Evolutionary conservation across 768 basidiomycete species (phyloP), one percentile per base, ranked within the genome.

Genomic region (Lactarius hatsudake): DNA sequence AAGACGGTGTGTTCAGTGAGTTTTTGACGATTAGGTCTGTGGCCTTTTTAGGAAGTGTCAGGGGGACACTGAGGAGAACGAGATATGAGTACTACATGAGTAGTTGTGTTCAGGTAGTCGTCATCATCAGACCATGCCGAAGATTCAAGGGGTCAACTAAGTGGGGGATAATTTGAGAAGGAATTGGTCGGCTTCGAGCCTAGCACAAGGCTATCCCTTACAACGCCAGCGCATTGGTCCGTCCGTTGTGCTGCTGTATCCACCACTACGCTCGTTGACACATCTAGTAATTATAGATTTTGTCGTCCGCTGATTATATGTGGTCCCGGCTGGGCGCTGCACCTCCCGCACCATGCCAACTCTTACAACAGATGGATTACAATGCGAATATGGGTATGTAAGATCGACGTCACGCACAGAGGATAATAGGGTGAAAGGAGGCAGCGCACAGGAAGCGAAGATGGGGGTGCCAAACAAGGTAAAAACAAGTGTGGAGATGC

Each of bases 351-450:
- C 58, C 66, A 59, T 17, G 42, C 62, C 57, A 60, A 48, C 51
- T 34, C 62, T 48, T 67, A 67, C 66, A 67, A 67, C 62, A 60
- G 59, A 61, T 67, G 59, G 43, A 67, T 67, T 63, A 67, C 40
- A 63, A 67, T 67, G 64, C 53, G 66, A 45, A 60, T 60, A 59
- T 67, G 51, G 57, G 53, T 60, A 40, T 40, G 66, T 62, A 9
- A 66, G 61, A 36, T 18, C 53, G 62, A 55, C 59, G n/a, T 62
- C 61, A 43, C 62, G 53, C 38, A 67, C 48, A 40, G 48, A 36
- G 17, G 30, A 30, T 30, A 30, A 32, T 2, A 10, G 32, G 28
- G 55, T 18, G 6, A 30, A 42, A 26, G 30, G 51, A 28, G 57
- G 62, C 38, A 36, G 62, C 57, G 62, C 66, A 43, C 57, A 63